Conservation (phyloP, 2,329 filamentous ascomycete genomes). For the Herpotrichia juniperi region DNA sequence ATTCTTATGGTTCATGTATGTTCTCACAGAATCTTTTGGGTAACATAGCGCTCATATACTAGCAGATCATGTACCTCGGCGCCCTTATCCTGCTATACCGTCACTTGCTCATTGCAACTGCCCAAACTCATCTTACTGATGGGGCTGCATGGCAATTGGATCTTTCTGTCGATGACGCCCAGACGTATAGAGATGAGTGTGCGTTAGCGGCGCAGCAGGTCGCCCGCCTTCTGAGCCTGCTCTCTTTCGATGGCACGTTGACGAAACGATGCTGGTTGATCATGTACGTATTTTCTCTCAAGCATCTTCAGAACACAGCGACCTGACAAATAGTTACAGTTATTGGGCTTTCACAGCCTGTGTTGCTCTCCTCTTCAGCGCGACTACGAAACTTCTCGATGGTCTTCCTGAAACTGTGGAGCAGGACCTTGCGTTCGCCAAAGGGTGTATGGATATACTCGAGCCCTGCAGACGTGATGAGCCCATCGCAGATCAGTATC, state of each 20-base stretch:
- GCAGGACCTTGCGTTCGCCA: constrained; percentile 39
- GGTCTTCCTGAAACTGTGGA: constrained; percentile 35
- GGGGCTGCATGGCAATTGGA: constrained; percentile 28
- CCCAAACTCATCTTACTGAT: constrained; percentile 36
- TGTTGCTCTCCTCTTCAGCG: constrained; percentile 42
- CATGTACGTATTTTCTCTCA: constrained; percentile 32
- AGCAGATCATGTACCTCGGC: constrained; percentile 46
- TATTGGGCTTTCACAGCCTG: constrained; percentile 46
- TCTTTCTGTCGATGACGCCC: constrained; percentile 33
- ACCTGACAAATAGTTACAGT: constrained; percentile 14
- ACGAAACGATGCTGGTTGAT: constrained; percentile 46
- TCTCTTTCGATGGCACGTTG: constrained; percentile 41
- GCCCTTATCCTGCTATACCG: constrained; percentile 44
- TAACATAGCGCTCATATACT: neutral
- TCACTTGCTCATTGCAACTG: constrained; percentile 39
- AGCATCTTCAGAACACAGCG: neutral
- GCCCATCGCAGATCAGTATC: constrained; percentile 39
- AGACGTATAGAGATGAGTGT: constrained; percentile 37
- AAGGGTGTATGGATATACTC: constrained; percentile 44
- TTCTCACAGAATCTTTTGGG: neutral
- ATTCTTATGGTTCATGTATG: constrained; percentile 46
- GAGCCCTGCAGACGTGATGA: constrained; percentile 37
- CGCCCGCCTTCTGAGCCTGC: constrained; percentile 39
- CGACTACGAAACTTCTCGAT: constrained; percentile 42
- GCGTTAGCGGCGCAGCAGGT: constrained; percentile 43